Base-by-base conservation (phyloP, 2,329 filamentous ascomycete species). In the Xylaria sp. region DNA sequence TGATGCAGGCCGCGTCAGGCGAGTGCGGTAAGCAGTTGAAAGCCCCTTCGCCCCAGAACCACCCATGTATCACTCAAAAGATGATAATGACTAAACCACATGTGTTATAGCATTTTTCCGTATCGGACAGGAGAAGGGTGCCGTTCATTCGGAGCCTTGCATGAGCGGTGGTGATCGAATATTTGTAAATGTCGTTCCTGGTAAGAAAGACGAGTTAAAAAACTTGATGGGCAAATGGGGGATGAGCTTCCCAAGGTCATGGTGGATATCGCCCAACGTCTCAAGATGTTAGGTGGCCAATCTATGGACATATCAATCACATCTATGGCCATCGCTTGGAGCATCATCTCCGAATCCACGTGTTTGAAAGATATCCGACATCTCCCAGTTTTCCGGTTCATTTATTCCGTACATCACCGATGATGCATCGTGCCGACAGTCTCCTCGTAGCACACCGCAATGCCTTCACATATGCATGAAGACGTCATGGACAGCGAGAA, bases 111-210 rank as follows among this genome's bases (percentile, higher is more conserved):
- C 78, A 1, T 78, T 84, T 32, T 84, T 86, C 47, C 76, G 78
- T 13, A 80, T 84, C 23, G 84, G 84, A 0, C 75, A 77, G 12
- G 76, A 79, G 0, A 65, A 73, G 1, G 84, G 84, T 2, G 82
- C 82, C 0, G 76, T 85, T 8, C 82, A 85, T 64, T 83, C 81
- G 10, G 81, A 82, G 65, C 81, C 80, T 0, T 65, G 70, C n/a
- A 81, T 81, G 78, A 75, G 75, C 29, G 50, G 68, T 0, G 71
- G 73, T 0, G 70, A 75, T 8, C 75, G 80, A 1, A 73, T 82
- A 0, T 82, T 82, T 61, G 70, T 82, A 0, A 82, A 82, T 57
- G 76, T 82, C 6, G 79, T 82, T 2, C 81, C 81, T 0, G 81
- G 80, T 1, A 77, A 65, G 16, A 71, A 75, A 53, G 77, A 75